Evolutionary conservation across 2,329 filamentous ascomycete species (phyloP).

Genomic region (Akanthomyces uredinophilus): DNA sequence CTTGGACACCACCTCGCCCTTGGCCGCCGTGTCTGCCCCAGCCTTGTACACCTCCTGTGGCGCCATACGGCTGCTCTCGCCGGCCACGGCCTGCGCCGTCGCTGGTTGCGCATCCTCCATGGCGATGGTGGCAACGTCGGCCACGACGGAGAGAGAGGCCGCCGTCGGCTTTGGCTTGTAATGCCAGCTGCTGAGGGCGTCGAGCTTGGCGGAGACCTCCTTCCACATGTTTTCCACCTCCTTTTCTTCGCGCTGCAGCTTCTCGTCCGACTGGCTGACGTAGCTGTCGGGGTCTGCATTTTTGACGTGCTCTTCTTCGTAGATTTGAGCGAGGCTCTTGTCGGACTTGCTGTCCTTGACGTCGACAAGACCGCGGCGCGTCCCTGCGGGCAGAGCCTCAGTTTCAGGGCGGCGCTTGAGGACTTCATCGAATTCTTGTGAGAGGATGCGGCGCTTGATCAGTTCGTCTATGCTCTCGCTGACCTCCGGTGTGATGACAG

Average conservation of each 20-base stretch:
- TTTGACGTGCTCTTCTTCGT: slow-evolving; percentile 87
- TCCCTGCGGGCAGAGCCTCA: slow-evolving; percentile 53
- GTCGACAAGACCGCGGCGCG: slow-evolving; percentile 69
- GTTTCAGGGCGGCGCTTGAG: slow-evolving; percentile 74
- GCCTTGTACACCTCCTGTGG: slow-evolving; percentile 91
- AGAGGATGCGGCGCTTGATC: slow-evolving; percentile 87
- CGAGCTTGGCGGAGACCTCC: slow-evolving; percentile 72
- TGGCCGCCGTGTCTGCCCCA: slow-evolving; percentile 56
- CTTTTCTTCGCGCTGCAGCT: slow-evolving; percentile 72
- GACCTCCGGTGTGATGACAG: slow-evolving; percentile 86
- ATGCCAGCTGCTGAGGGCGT: slow-evolving; percentile 88
- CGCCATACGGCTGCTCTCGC: slow-evolving; percentile 70
- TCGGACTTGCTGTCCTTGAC: slow-evolving; percentile 84
- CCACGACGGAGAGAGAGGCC: slow-evolving; percentile 77
- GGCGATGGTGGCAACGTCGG: slow-evolving; percentile 82
- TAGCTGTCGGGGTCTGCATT: slow-evolving; percentile 71
- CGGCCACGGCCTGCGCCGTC: slow-evolving; percentile 67
- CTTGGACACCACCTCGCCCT: slow-evolving; percentile 71
- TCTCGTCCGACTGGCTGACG: slow-evolving; percentile 76
- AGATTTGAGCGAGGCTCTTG: slow-evolving; percentile 84
- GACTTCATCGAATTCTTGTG: slow-evolving; percentile 89
- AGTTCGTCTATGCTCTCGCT: slow-evolving; percentile 89
- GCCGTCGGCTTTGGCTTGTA: slow-evolving; percentile 86
- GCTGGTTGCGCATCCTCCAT: slow-evolving; percentile 96
- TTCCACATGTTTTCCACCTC: slow-evolving; percentile 83